phyloP scores from a whole-genome alignment of 1,284 basidiomycete genomes.

The Ganoderma boninense region DNA sequence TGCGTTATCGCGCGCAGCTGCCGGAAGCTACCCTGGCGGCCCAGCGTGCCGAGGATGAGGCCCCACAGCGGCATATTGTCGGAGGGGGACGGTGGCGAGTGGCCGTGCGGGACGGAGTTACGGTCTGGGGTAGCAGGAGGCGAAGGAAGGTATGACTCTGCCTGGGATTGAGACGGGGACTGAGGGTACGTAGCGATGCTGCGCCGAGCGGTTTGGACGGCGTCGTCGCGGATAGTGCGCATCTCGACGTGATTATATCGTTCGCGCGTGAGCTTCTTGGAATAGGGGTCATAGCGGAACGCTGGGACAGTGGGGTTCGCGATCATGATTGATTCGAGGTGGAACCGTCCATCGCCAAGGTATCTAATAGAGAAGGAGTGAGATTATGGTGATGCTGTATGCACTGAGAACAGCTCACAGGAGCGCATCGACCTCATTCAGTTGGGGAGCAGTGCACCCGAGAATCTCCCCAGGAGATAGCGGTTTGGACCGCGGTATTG shows the following conservation, averaged over 20 bases:
- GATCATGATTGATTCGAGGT: slow-evolving; percentile 99
- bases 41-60: slow-evolving; percentile 94
- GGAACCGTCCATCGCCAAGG: slow-evolving; percentile 97
- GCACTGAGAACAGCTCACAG: slow-evolving; percentile 65
- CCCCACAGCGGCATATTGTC: slow-evolving; percentile 73
- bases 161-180: slow-evolving; percentile 10
- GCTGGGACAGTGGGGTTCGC: slow-evolving; percentile 96
- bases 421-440: slow-evolving; percentile 85
- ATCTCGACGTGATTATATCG: slow-evolving; percentile 93
- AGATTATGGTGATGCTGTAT: neutral
- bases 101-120: neutral
- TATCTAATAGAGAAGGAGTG: slow-evolving; percentile 58
- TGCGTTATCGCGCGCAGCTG: slow-evolving; percentile 88
- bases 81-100: neutral
- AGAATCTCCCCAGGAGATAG: slow-evolving; percentile 97
- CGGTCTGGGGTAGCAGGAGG: slow-evolving; percentile 13
- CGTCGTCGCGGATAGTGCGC: slow-evolving; percentile 79
- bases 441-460: slow-evolving; percentile 93
- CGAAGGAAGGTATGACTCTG: slow-evolving; percentile 8
- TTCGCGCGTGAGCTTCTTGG: slow-evolving; percentile 95
- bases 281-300: slow-evolving; percentile 98
- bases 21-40: slow-evolving; percentile 91
- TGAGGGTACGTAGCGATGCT: slow-evolving; percentile 56
- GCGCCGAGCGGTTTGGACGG: slow-evolving; percentile 77
- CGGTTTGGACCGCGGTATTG: slow-evolving; percentile 92